phyloP scores from a whole-genome alignment of 768 basidiomycete genomes.

The Grammothele lineata region DNA sequence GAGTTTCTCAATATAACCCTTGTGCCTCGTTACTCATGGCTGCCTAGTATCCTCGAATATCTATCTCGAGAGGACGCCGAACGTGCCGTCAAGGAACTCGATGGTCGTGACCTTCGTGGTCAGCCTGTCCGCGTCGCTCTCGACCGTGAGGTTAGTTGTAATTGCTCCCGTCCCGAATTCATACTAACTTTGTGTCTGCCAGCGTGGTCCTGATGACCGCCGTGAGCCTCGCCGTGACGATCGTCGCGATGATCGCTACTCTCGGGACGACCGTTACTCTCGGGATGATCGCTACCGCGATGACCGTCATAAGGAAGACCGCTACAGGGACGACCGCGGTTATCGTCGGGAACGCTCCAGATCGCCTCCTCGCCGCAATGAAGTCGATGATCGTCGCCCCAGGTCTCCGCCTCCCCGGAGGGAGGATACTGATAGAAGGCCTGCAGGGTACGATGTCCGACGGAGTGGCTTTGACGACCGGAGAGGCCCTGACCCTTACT shows the following conservation, averaged over 20 bases:
- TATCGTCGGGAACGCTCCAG: slow-evolving; percentile 79
- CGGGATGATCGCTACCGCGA: slow-evolving; percentile 51
- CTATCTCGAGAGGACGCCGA: slow-evolving; percentile 87
- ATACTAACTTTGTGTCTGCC: neutral
- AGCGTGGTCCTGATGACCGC: slow-evolving; percentile 72
- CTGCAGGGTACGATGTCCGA: slow-evolving; percentile 91
- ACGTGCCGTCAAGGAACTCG: slow-evolving; percentile 83
- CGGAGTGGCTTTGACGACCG: slow-evolving; percentile 82
- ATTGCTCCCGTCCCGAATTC: neutral
- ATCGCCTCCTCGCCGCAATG: slow-evolving; percentile 68
- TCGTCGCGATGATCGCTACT: slow-evolving; percentile 31
- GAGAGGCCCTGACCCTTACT: slow-evolving; percentile 80
- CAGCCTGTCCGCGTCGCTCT: slow-evolving; percentile 68
- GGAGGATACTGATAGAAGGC: slow-evolving; percentile 80
- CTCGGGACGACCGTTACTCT: slow-evolving; percentile 29
- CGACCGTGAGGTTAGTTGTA: slow-evolving; percentile 52
- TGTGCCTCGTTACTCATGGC: neutral
- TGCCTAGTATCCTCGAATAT: slow-evolving; percentile 81
- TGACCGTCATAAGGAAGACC: slow-evolving; percentile 34
- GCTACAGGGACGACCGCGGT: slow-evolving; percentile 41
- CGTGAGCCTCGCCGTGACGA: slow-evolving; percentile 53
- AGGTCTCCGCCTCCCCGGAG: slow-evolving; percentile 80
- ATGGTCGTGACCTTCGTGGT: slow-evolving; percentile 85
- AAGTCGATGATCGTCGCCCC: slow-evolving; percentile 73
- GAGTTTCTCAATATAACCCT: slow-evolving; percentile 18